A percentile compares a stretch with the other conserved stretches of the same genome.
These are phyloP conservation scores for Chaetoscypha palmicola DNA, from an alignment of 2,329 filamentous ascomycete species.

Conservation along the genomic window DNA sequence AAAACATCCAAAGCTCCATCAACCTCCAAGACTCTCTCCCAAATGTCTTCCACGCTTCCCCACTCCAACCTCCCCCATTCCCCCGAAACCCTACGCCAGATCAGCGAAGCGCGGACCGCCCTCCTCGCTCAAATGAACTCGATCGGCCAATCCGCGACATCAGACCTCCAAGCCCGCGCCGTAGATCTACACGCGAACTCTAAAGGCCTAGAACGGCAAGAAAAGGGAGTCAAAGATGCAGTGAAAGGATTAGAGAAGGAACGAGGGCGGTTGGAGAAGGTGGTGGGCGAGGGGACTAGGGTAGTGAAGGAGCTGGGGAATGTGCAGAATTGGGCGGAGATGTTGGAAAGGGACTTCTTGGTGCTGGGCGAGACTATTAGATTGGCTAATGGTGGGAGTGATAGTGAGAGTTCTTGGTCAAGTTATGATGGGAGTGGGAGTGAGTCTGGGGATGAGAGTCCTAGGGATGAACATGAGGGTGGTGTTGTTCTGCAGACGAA, in stretches of 20 bases:
- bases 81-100: conserved; percentile 29
- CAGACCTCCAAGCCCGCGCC: conserved; percentile 61
- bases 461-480: conserved; percentile 4
- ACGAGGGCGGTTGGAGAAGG: conserved; percentile 55
- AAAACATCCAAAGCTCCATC: background rate
- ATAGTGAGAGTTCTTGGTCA: conserved; percentile 28
- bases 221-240: conserved; percentile 55
- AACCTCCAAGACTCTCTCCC: conserved; percentile 6
- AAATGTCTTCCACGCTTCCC: conserved; percentile 1
- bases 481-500: background rate
- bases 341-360: conserved; percentile 62
- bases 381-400: conserved; percentile 38
- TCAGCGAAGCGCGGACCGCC: conserved; percentile 50
- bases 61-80: conserved; percentile 12
- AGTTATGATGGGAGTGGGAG: conserved; percentile 15
- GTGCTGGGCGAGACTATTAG: conserved; percentile 58
- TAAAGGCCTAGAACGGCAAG: conserved; percentile 57
- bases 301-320: conserved; percentile 72
- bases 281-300: conserved; percentile 55
- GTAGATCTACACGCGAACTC: conserved; percentile 63
- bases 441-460: conserved; percentile 7
- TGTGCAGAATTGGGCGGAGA: conserved; percentile 82
- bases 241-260: conserved; percentile 55
- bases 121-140: conserved; percentile 45
- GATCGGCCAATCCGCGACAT: conserved; percentile 64